Conservation (phyloP, 2,329 filamentous ascomycete genomes). For the Gaeumannomyces tritici region DNA sequence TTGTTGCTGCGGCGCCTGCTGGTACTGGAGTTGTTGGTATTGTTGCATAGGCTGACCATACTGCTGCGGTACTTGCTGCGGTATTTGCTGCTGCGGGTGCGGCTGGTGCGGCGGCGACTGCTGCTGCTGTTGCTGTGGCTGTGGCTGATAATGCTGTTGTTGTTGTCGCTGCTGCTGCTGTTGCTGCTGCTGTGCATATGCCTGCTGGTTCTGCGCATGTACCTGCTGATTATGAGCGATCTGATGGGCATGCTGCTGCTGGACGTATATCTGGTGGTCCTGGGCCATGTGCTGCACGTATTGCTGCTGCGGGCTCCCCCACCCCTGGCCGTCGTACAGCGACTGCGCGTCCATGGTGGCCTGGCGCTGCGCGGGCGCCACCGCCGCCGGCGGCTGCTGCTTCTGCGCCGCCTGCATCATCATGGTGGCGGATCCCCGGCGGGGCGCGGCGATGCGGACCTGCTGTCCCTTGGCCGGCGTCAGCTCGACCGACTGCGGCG, state of each 20-base stretch:
- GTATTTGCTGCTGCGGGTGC: neutral
- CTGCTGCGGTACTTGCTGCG: neutral
- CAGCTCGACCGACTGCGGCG: constrained; percentile 3
- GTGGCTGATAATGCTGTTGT: neutral
- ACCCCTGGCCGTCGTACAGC: neutral
- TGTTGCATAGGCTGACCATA: constrained; percentile 7
- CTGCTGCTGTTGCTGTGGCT: neutral
- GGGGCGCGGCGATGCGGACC: constrained; percentile 2
- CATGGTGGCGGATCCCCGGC: constrained; percentile 1
- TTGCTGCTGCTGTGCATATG: constrained; percentile 1
- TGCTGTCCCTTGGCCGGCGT: constrained; percentile 4
- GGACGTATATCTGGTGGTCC: neutral
- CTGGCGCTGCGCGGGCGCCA: constrained; percentile 1
- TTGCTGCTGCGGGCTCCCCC: neutral
- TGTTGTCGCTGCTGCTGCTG: neutral
- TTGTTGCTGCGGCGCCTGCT: constrained; percentile 8
- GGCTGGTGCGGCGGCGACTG: neutral
- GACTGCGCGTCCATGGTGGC: neutral
- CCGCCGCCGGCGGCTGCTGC: neutral
- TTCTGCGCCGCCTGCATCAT: constrained; percentile 1
- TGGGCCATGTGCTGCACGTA: neutral
- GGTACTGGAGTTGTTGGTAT: constrained; percentile 4
- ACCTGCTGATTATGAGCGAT: neutral
- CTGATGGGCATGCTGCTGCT: neutral
- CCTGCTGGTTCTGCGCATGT: neutral